phyloP scores from a whole-genome alignment of 805 yeast genomes.

The Teunomyces kruisii region DNA sequence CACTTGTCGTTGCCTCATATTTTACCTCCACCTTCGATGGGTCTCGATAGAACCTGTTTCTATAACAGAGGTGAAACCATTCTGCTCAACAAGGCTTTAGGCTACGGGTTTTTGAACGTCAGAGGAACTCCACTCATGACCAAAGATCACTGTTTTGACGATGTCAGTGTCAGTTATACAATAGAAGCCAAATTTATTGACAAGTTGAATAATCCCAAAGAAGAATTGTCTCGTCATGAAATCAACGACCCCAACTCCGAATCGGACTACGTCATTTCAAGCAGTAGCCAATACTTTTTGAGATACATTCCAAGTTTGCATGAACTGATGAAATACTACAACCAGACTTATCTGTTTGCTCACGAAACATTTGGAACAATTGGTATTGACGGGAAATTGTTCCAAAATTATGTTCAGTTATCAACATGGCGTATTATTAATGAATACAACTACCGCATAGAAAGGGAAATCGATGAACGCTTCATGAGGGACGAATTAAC shows the following conservation, averaged over 20 bases:
- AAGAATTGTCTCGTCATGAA: constrained; percentile 31
- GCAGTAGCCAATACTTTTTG: constrained; percentile 34
- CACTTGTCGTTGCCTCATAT: constrained; percentile 40
- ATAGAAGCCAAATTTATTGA: constrained; percentile 59
- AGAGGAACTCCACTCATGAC: constrained; percentile 55
- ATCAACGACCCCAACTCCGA: constrained; percentile 36
- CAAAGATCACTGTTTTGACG: constrained; percentile 45
- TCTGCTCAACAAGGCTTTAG: constrained; percentile 41
- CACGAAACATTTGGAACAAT: constrained; percentile 26
- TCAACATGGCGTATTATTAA: constrained; percentile 35
- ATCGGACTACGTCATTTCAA: constrained; percentile 36
- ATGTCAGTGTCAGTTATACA: constrained; percentile 48
- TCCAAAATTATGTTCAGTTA: constrained; percentile 21
- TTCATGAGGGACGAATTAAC: constrained; percentile 25
- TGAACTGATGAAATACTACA: constrained; percentile 25
- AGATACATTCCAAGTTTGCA: constrained; percentile 40
- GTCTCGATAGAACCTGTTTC: constrained; percentile 39
- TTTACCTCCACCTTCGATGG: constrained; percentile 45
- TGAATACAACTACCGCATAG: constrained; percentile 28
- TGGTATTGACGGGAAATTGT: constrained; percentile 38
- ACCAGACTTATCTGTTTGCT: constrained; percentile 24
- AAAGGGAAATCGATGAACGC: constrained; percentile 35
- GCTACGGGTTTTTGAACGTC: constrained; percentile 53
- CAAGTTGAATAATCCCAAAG: constrained; percentile 29
- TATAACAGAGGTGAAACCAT: constrained; percentile 33